Evolutionary conservation across 345 rosid species (phyloP), one percentile per base, ranked within the genome.

Genomic region (Excoecaria cochinchinensis): DNA sequence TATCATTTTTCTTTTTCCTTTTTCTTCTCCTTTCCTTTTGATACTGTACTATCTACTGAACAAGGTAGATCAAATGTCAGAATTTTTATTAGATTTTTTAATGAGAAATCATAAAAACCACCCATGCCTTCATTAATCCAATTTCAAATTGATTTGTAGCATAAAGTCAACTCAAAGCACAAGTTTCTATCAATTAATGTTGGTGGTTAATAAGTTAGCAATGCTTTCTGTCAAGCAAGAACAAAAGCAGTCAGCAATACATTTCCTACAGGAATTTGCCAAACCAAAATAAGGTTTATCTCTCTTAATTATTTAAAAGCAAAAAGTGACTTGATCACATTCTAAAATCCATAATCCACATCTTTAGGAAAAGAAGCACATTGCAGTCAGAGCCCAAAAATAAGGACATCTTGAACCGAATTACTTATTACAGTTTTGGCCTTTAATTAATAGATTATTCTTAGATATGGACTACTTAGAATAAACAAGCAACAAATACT

Each of bases 41-140:
- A 39, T 24, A 56, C 55, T 65, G 14, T 71, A 66, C 13, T 40
- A 40, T 44, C 70, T 39, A 24, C 24, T 59, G 63, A 19, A 60
- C 13, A 31, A 31, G 12, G 6, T 11, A 36, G 39, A 12, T 61
- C 25, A 59, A 72, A 44, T 21, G 62, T 77, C 14, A n/a, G 53
- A 63, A 3, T 62, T 76, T 24, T 60, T 44, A 31, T 11, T 58
- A 44, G 44, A 5, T 46, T 53, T 70, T 67, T 15, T 14, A 44
- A 67, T 16, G 70, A 52, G 71, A 69, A 51, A 79, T 73, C 4
- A 53, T 40, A 36, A 57, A 53, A 70, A 71, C 24, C 59, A 22
- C 44, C 12, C 12, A 4, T 68, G 48, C 67, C 66, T 71, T 56
- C 62, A 38, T 52, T 46, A 51, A 60, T 58, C 55, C 62, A 47